Conservation (phyloP, 2,329 filamentous ascomycete genomes). For the Xylaria arbuscula region DNA sequence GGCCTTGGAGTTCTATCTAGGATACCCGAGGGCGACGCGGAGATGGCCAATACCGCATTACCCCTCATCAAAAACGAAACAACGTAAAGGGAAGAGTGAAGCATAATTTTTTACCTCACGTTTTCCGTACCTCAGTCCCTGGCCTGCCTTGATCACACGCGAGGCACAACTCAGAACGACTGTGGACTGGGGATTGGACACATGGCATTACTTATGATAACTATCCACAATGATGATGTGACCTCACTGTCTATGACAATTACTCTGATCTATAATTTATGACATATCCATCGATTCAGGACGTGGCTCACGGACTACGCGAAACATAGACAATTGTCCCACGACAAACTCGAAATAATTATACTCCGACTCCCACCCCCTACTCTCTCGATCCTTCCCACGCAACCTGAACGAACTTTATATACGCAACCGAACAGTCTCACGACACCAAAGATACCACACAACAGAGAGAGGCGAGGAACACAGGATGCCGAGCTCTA, state of each 20-base stretch:
- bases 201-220: not conserved
- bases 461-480: not conserved
- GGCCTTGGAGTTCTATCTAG: constrained; percentile 63
- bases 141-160: constrained; percentile 7
- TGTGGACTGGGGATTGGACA: constrained; percentile 3
- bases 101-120: constrained; percentile 18
- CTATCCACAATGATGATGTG: not conserved
- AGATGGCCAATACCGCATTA: constrained; percentile 57
- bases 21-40: constrained; percentile 68
- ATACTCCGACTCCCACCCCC: constrained; percentile 14
- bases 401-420: constrained; percentile 14
- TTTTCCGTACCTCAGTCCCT: constrained; percentile 8
- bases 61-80: constrained; percentile 51
- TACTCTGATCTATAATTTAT: constrained; percentile 19
- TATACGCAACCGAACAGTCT: constrained; percentile 36
- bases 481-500: not conserved
- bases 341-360: constrained; percentile 38
- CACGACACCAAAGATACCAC: constrained; percentile 36
- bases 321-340: constrained; percentile 36
- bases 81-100: constrained; percentile 50
- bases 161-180: constrained; percentile 2
- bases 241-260: constrained; percentile 13
- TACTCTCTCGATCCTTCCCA: not conserved
- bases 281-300: constrained; percentile 16
- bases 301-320: constrained; percentile 10